phyloP scores from a whole-genome alignment of 495 filamentous ascomycete genomes.

The Penicillium lagena region DNA sequence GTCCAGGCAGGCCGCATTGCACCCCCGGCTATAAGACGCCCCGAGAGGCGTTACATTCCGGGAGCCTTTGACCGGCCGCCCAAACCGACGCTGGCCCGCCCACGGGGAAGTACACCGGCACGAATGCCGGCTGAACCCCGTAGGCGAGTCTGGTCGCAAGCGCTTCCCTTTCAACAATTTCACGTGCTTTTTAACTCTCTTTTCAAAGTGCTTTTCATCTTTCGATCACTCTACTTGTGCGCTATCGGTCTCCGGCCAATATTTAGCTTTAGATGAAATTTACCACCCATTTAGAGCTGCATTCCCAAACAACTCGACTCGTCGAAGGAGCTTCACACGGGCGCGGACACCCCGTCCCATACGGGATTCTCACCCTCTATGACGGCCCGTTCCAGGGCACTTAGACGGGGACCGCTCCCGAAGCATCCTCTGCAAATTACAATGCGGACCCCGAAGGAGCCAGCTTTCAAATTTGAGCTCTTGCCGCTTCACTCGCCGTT shows the following conservation, averaged over 20 bases:
- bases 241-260: conserved; percentile 63
- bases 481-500: no score
- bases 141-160: conserved; percentile 55
- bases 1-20: conserved; percentile 44
- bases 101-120: conserved; percentile 46
- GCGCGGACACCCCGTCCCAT: no score
- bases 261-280: conserved; percentile 70
- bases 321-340: no score
- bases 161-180: conserved; percentile 75
- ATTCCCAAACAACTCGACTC: neutral
- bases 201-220: no score
- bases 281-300: conserved; percentile 57
- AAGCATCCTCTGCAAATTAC: no score
- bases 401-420: no score
- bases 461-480: no score
- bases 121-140: conserved; percentile 49
- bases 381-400: no score
- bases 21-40: conserved; percentile 56
- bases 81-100: conserved; percentile 59
- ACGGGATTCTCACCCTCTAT: no score
- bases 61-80: conserved; percentile 48
- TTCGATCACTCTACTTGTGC: conserved; percentile 60
- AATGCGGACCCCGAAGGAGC: no score
- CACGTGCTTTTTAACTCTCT: conserved; percentile 54
- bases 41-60: conserved; percentile 52